Evolutionary conservation across 148 eudicot genomes (phyloP).

Genomic region (Chenopodium berlandieri): DNA sequence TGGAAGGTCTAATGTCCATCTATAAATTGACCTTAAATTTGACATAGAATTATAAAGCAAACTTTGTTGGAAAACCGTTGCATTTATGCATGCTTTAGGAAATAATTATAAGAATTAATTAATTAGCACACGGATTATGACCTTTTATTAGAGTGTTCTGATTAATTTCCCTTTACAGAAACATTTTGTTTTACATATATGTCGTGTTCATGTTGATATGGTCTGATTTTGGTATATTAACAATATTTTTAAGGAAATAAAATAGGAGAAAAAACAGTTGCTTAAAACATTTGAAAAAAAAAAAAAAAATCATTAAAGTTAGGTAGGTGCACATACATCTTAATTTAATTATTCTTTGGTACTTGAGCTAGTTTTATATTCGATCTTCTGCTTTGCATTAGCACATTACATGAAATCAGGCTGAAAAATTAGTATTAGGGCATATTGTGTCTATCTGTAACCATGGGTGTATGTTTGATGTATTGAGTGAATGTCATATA

Average conservation of each 20-base stretch:
- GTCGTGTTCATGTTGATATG: not conserved
- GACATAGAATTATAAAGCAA: conserved; percentile 1
- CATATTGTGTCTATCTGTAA: not conserved
- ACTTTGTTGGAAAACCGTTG: conserved; percentile 1
- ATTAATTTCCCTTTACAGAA: conserved; percentile 6
- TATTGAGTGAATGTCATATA: too few relatives aligned
- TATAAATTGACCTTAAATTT: conserved; percentile 12
- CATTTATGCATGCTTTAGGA: conserved; percentile 3
- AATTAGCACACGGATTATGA: conserved; percentile 12
- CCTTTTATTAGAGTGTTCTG: not conserved
- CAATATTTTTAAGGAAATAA: not conserved
- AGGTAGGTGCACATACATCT: not conserved
- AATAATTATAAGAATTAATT: not conserved
- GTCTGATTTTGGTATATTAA: not conserved
- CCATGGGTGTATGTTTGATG: too few relatives aligned
- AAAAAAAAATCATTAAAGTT: too few relatives aligned
- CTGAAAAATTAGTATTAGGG: not conserved
- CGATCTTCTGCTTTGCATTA: not conserved
- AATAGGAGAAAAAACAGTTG: not conserved
- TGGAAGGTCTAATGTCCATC: conserved; percentile 32
- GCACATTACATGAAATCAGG: not conserved
- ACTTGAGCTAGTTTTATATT: not conserved
- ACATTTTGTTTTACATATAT: conserved; percentile 7
- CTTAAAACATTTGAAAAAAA: too few relatives aligned
- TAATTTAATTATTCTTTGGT: not conserved